Evolutionary conservation across 768 basidiomycete genomes (phyloP).

Genomic region (Suillus discolor): DNA sequence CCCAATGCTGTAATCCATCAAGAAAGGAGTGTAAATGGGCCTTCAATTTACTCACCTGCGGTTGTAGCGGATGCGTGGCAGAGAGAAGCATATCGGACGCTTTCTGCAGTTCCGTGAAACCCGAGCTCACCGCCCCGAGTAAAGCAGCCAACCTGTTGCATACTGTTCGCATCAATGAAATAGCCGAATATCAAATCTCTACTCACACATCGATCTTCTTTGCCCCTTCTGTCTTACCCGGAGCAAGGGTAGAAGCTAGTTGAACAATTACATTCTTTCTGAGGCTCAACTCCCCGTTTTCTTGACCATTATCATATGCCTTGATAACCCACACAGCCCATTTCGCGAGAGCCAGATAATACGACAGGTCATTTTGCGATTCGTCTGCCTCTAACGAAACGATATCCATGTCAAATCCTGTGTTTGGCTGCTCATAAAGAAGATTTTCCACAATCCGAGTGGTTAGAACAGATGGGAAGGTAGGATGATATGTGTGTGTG

Average conservation of each 20-base stretch:
- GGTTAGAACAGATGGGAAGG: constrained; percentile 53
- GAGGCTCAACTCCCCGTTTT: constrained; percentile 40
- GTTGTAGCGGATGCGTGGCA: constrained; percentile 6
- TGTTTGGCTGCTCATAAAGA: constrained; percentile 19
- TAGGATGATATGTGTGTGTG: constrained; percentile 55
- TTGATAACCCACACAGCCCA: constrained; percentile 70
- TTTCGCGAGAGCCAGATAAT: constrained; percentile 61
- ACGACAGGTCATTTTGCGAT: constrained; percentile 42
- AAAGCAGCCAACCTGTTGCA: constrained; percentile 25
- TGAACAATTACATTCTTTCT: constrained; percentile 46
- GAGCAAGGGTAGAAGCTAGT: constrained; percentile 53
- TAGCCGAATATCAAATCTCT: background rate
- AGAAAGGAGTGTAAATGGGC: background rate
- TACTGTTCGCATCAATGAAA: constrained; percentile 8
- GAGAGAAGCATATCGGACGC: constrained; percentile 21
- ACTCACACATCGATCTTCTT: constrained; percentile 39
- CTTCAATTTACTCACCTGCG: constrained; percentile 19
- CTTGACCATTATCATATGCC: constrained; percentile 35
- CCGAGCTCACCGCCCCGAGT: constrained; percentile 22
- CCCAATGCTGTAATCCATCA: constrained; percentile 48
- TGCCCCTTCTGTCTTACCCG: constrained; percentile 27
- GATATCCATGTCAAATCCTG: constrained; percentile 18
- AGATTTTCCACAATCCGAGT: constrained; percentile 45
- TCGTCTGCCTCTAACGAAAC: constrained; percentile 22
- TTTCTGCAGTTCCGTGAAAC: constrained; percentile 21